A percentile compares a stretch with the other conserved stretches of the same genome.
Evolutionary conservation across 352 stramenopile genomes (phyloP).

Genomic region (Phytopythium mirpurense): DNA sequence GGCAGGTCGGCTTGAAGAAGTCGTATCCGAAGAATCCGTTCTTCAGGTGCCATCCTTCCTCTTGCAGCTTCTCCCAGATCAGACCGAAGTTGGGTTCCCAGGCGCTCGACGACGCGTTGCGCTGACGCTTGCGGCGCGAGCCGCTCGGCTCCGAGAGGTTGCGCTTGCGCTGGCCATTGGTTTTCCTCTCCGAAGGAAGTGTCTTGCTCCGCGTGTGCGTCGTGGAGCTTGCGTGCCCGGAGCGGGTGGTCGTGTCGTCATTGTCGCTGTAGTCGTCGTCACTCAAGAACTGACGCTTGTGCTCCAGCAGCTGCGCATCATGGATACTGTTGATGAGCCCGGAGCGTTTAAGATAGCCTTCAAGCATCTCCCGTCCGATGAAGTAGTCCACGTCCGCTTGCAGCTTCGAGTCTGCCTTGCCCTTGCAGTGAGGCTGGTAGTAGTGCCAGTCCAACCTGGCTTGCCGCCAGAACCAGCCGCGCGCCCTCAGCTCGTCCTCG

Average conservation of each 20-base stretch:
- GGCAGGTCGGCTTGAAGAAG: slow-evolving; percentile 63
- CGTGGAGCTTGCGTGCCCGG: too few relatives aligned
- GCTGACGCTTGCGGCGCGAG: slow-evolving; percentile 3
- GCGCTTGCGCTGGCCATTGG: not conserved
- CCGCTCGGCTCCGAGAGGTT: not conserved
- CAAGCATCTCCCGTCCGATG: slow-evolving; percentile 28
- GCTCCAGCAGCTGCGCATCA: slow-evolving; percentile 32
- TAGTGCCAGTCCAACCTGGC: slow-evolving; percentile 35
- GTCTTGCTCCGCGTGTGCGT: too few relatives aligned
- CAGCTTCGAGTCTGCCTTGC: slow-evolving; percentile 20
- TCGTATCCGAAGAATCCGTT: slow-evolving; percentile 44
- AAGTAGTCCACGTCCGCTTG: slow-evolving; percentile 44
- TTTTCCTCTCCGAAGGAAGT: too few relatives aligned
- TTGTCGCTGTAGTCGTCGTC: slow-evolving; percentile 16
- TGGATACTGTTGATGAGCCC: slow-evolving; percentile 38
- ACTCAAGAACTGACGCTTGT: slow-evolving; percentile 14
- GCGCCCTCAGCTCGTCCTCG: slow-evolving; percentile 41
- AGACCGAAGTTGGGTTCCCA: slow-evolving; percentile 55
- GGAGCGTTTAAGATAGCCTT: slow-evolving; percentile 31
- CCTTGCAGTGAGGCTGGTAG: slow-evolving; percentile 45
- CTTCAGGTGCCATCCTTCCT: slow-evolving; percentile 51
- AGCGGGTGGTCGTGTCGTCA: not conserved
- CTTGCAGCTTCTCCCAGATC: slow-evolving; percentile 42
- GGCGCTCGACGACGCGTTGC: not conserved
- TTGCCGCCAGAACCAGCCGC: slow-evolving; percentile 66